Percentiles rank a stretch among this genome's conserved stretches.
phyloP scores from a whole-genome alignment of 2,329 filamentous ascomycete species.

The Microsporum audouinii region DNA sequence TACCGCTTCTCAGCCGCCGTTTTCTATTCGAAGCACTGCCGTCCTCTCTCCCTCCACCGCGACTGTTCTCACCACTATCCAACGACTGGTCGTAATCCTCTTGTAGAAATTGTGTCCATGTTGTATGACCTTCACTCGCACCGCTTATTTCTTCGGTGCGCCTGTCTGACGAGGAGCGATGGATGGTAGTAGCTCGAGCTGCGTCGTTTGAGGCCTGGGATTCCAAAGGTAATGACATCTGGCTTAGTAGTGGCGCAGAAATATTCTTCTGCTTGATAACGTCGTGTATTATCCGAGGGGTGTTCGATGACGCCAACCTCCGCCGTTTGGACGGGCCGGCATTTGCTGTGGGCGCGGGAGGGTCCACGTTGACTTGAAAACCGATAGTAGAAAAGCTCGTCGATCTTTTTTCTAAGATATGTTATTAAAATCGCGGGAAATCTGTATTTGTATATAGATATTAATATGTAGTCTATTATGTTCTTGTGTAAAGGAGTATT shows the following conservation, averaged over 20 bases:
- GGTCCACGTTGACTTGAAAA: slow-evolving; percentile 16
- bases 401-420: neutral
- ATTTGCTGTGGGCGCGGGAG: slow-evolving; percentile 22
- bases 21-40: slow-evolving; percentile 3
- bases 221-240: neutral
- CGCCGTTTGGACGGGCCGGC: slow-evolving; percentile 23
- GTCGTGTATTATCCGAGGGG: neutral
- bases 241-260: neutral
- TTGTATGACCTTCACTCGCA: neutral
- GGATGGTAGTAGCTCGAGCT: neutral
- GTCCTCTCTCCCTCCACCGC: neutral
- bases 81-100: neutral
- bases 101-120: slow-evolving; percentile 9
- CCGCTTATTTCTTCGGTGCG: neutral
- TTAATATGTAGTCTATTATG: neutral
- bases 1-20: slow-evolving; percentile 6
- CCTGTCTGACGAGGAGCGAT: neutral
- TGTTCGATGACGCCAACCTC: slow-evolving; percentile 24
- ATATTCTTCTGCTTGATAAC: neutral
- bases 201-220: neutral
- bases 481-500: too few species aligned
- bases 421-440: neutral
- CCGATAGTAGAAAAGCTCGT: neutral
- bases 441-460: neutral
- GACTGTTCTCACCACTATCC: neutral